Evolutionary conservation across 2,329 filamentous ascomycete genomes (phyloP), one percentile per base, ranked within the genome.

Genomic region (Seiridium unicorne): DNA sequence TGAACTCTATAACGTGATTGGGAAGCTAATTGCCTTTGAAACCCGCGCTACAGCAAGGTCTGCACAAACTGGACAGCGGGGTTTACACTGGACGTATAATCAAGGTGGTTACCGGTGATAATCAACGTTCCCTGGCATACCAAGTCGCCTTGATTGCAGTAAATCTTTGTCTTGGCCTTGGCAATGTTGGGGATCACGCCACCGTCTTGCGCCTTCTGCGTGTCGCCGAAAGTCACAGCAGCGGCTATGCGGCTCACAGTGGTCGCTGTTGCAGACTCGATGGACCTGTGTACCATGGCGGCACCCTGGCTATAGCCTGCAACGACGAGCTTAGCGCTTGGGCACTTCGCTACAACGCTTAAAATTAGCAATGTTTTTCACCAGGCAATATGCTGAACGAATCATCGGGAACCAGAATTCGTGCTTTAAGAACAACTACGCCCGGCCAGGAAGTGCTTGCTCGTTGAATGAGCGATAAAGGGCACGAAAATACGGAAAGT

Each of bases 101-200:
- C 68, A 46, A 76, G 56, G 69, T 81, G 79, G 8, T 76, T 65
- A 3, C 69, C 70, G 44, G 76, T 64, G 9, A 76, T 69, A 59
- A 75, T 69, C 34, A 74, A 64, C 0, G 77, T 77, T 48, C 81
- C 78, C 7, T 67, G 58, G 60, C 82, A 85, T 8, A 85, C 81
- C 10, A 77, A 71, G 65, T 85, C 82, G 0, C 78, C 81, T 7
- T 54, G n/a, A 46, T 79, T 76, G 63, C 82, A 84, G 49, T 78
- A 79, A 38, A 80, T 77, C 68, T 79, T 60, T 1, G 69, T 66
- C 57, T 70, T 57, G 49, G 55, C 55, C 51, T 59, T 59, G 26
- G 69, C 68, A 58, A 69, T 73, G 48, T 65, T 68, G 35, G 70
- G 71, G 44, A 75, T 70, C n/a, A 60, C 60, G 10, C 65, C 71